Conservation (phyloP, 257 asterid genomes). For the Sherardia arvensis region DNA sequence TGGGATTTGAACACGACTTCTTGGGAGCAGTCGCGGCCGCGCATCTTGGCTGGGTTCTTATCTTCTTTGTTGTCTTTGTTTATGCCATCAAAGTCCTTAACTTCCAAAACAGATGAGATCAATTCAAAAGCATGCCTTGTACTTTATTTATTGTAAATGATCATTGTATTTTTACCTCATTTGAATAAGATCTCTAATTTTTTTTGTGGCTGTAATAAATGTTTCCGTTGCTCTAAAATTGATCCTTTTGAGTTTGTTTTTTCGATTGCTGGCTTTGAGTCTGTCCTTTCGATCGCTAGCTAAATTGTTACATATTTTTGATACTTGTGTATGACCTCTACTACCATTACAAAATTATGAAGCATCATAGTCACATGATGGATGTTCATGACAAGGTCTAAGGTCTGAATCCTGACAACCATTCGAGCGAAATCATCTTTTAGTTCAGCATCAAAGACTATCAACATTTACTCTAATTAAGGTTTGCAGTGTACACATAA, state of each 20-base stretch:
- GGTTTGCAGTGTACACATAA: too few relatives aligned
- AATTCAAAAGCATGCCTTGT: not conserved
- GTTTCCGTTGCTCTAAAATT: not conserved
- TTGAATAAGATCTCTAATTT: not conserved
- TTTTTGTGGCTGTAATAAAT: not conserved
- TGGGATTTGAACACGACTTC: conserved; percentile 52
- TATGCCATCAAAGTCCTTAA: conserved; percentile 56
- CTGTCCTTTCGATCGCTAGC: too few relatives aligned
- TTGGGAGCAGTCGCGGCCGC: conserved; percentile 55
- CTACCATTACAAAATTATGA: too few relatives aligned
- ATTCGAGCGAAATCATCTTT: too few relatives aligned
- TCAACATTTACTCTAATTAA: too few relatives aligned
- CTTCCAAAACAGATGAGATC: conserved; percentile 53
- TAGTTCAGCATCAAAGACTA: too few relatives aligned
- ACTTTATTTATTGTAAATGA: not conserved
- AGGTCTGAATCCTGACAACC: too few relatives aligned
- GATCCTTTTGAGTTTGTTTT: not conserved
- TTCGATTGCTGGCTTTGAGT: too few relatives aligned
- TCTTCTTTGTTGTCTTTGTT: conserved; percentile 51
- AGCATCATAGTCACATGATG: too few relatives aligned
- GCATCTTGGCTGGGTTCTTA: conserved; percentile 60
- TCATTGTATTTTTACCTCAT: not conserved
- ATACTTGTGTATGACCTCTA: too few relatives aligned
- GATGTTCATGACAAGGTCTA: too few relatives aligned
- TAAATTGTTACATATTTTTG: too few relatives aligned